Base-by-base conservation (phyloP, 176 grass and related monocot species). In the Puccinellia tenuiflora region DNA sequence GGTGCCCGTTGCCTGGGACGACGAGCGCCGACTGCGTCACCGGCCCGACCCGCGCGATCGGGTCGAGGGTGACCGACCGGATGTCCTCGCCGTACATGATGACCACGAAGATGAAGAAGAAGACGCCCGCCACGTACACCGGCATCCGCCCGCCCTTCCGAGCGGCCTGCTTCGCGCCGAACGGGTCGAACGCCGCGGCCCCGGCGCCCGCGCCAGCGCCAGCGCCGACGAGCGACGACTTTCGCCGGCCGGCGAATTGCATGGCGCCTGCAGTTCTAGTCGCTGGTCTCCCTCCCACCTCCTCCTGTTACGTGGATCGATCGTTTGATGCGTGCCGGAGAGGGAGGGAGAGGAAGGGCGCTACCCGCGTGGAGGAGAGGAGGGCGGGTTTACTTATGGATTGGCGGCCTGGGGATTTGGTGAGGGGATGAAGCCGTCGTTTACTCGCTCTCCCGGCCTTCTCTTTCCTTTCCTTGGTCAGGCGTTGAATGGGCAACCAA, bases 11-110 rank as follows among this genome's bases (percentile, higher is more conserved):
- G 54, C 7, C 77, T 2, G 43, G 2, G 4, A 21, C 17, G 5
- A 33, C 26, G 10, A 3, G 1, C n/a, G 48, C 5, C 39, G 5
- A 2, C 37, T 8, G 8, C 54, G 24, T 5, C 3, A 43, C 9
- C 3, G 57, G 35, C 17, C 81, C 70, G 9, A 2, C 64, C 16
- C 50, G 81, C 30, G 82, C 59, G 21, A 83, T 66, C 25, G 92
- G 82, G 77, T 82, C 62, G 3, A 81, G 21, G 29, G 87, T 84
- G 9, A 94, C 53, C 38, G 88, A 80, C 71, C 74, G 83, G 88
- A 95, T 86, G 88, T 90, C 85, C 85, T 95, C 93, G 71, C 79
- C 83, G 87, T 92, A 95, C 85, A 95, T 86, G 90, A 95, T 6
- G 66, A 95, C 6, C 17, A 87, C 88, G 65, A 80, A 92, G 42